Conservation (phyloP, 1,284 basidiomycete genomes). For the Albatrellus sp. region DNA sequence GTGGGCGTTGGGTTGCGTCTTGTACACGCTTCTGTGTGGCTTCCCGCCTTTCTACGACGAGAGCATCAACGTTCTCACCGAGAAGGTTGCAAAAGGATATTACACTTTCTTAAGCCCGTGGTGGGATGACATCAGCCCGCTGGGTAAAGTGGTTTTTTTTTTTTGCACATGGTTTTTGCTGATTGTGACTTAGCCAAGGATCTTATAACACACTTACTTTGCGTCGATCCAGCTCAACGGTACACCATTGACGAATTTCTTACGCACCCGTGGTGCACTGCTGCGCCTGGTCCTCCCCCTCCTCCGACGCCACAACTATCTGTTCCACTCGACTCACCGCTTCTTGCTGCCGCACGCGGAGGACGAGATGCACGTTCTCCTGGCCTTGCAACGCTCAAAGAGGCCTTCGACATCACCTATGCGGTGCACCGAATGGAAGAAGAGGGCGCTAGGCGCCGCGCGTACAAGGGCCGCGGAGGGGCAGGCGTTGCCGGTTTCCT, state of each 20-base stretch:
- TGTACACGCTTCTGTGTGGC: constrained; percentile 97
- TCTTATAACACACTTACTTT: constrained; percentile 88
- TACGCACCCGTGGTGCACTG: constrained; percentile 90
- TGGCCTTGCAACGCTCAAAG: constrained; percentile 85
- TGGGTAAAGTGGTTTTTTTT: constrained; percentile 36
- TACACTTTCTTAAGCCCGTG: constrained; percentile 99
- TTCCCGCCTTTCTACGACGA: constrained; percentile 99
- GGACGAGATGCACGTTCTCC: constrained; percentile 83
- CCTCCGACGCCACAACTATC: constrained; percentile 49
- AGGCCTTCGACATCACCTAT: constrained; percentile 98
- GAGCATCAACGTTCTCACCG: constrained; percentile 94
- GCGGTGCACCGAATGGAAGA: constrained; percentile 99
- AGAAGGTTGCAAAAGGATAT: constrained; percentile 95
- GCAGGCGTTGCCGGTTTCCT: constrained; percentile 70
- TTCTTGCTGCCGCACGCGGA: constrained; percentile 72
- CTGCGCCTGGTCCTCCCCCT: constrained; percentile 45
- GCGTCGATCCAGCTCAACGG: constrained; percentile 89
- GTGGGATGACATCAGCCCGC: constrained; percentile 94
- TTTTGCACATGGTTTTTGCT: background rate
- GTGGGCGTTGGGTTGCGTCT: constrained; percentile 98
- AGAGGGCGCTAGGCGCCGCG: constrained; percentile 79
- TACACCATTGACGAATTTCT: constrained; percentile 99
- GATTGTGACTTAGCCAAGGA: constrained; percentile 67
- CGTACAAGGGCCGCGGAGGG: constrained; percentile 63
- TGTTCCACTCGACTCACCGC: constrained; percentile 78